These are phyloP conservation scores for Combretum micranthum DNA, from an alignment of 345 rosid genomes.

Conservation along the genomic window DNA sequence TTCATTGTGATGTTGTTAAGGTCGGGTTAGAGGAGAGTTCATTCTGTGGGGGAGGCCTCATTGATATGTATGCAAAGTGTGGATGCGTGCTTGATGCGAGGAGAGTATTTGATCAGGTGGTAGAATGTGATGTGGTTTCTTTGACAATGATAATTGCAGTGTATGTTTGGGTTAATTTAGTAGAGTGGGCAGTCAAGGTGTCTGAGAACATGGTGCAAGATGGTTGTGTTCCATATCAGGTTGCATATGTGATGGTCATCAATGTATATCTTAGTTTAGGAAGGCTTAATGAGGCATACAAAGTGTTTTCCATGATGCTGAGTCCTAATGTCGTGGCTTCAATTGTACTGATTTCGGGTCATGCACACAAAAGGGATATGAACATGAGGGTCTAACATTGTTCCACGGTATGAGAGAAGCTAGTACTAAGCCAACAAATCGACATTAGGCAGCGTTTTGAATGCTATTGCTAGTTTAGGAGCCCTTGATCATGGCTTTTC, in stretches of 20 bases:
- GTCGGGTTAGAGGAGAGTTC: slow-evolving; percentile 46
- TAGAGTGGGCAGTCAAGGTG: slow-evolving; percentile 54
- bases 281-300: slow-evolving; percentile 59
- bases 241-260: slow-evolving; percentile 58
- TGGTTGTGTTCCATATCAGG: slow-evolving; percentile 60
- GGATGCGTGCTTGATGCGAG: slow-evolving; percentile 42
- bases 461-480: slow-evolving; percentile 54
- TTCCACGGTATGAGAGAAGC: slow-evolving; percentile 58
- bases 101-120: slow-evolving; percentile 48
- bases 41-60: slow-evolving; percentile 65
- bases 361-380: slow-evolving; percentile 67
- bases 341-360: slow-evolving; percentile 93
- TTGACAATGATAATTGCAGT: slow-evolving; percentile 89
- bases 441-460: slow-evolving; percentile 77
- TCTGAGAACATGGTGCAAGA: slow-evolving; percentile 46
- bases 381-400: slow-evolving; percentile 41
- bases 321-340: slow-evolving; percentile 75
- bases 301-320: slow-evolving; percentile 49
- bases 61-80: slow-evolving; percentile 84
- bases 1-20: slow-evolving; percentile 59
- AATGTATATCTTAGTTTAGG: slow-evolving; percentile 52
- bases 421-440: slow-evolving; percentile 65
- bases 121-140: slow-evolving; percentile 58
- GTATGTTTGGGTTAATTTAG: slow-evolving; percentile 54
- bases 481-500: slow-evolving; percentile 55